phyloP scores from a whole-genome alignment of 2,329 filamentous ascomycete genomes.

The Bipolaris bicolor region DNA sequence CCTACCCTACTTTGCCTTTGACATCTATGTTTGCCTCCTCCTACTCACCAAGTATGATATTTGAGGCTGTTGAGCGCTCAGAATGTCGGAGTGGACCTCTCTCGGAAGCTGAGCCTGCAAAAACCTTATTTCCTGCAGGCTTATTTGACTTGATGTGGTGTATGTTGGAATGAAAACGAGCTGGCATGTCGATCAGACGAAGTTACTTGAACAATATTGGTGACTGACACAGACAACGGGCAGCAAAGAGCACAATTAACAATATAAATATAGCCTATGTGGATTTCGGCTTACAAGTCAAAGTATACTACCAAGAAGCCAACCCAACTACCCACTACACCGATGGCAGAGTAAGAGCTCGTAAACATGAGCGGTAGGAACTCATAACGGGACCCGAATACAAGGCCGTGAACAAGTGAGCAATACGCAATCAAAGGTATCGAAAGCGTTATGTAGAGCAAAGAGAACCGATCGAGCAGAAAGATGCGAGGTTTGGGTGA shows the following conservation, averaged over 20 bases:
- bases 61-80: not conserved
- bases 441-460: conserved; percentile 86
- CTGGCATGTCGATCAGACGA: not conserved
- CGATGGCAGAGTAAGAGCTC: conserved; percentile 90
- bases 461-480: conserved; percentile 86
- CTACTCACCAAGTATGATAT: not conserved
- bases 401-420: conserved; percentile 78
- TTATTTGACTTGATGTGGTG: not conserved
- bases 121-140: not conserved
- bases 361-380: conserved; percentile 97
- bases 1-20: not conserved
- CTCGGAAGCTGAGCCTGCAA: not conserved
- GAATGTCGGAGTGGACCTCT: not conserved
- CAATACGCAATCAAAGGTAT: conserved; percentile 90
- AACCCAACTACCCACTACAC: conserved; percentile 94
- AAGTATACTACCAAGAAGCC: conserved; percentile 95
- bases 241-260: not conserved
- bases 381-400: conserved; percentile 83
- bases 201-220: not conserved
- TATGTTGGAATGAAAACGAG: not conserved
- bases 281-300: conserved; percentile 31
- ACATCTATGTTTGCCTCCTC: not conserved
- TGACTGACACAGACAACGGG: too few species aligned
- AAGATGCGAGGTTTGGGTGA: conserved; percentile 82
- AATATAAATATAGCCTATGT: not conserved